Evolutionary conservation across 345 rosid species (phyloP).

Genomic region (thale cress (Arabidopsis thaliana)): DNA sequence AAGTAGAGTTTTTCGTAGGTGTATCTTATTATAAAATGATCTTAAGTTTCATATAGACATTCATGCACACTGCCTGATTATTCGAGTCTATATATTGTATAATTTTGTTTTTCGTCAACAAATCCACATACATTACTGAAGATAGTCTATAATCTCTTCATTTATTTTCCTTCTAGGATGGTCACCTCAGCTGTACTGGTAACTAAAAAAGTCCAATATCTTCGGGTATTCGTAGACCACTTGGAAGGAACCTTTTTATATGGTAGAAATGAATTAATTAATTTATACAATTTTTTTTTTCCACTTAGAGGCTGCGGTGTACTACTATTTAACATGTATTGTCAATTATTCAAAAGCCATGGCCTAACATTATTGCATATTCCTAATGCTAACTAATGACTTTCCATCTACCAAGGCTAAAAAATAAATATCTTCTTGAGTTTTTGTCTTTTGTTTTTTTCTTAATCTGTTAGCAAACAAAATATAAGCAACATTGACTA

Average conservation of each 20-base stretch:
- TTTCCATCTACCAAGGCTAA: background rate
- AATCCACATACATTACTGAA: background rate
- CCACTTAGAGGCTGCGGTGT: background rate
- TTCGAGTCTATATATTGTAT: background rate
- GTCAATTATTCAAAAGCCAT: background rate
- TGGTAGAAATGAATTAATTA: background rate
- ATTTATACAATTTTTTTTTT: background rate
- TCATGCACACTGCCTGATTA: slow-evolving; percentile 1
- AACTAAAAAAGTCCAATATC: slow-evolving; percentile 17
- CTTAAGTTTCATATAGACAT: slow-evolving; percentile 13
- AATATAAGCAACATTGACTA: background rate
- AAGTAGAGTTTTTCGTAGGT: background rate
- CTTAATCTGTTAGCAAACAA: background rate
- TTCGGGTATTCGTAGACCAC: slow-evolving; percentile 11
- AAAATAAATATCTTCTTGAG: background rate
- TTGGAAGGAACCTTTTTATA: background rate
- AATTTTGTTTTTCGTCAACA: background rate
- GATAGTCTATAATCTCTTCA: slow-evolving; percentile 6
- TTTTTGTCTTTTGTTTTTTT: background rate
- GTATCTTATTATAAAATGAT: background rate
- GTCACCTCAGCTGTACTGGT: background rate
- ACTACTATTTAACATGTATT: background rate
- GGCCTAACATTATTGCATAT: background rate
- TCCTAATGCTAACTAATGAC: background rate
- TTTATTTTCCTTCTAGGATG: background rate